Base-by-base conservation (phyloP, 495 filamentous ascomycete genomes). In the Penicillium steckii region DNA sequence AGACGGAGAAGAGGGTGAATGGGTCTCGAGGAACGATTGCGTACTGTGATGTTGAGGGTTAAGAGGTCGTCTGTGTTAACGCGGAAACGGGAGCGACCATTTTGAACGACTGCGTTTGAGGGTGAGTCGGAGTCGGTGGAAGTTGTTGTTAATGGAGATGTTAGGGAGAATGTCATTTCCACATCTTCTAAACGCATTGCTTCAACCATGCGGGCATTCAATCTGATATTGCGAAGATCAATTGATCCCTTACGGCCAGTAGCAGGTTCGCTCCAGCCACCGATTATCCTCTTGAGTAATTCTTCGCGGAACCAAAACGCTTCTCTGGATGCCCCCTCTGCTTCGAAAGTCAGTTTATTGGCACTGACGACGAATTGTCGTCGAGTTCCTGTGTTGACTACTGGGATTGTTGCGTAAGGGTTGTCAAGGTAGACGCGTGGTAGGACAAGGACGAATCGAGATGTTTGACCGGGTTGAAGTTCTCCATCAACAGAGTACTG, bases 221-320 rank as follows among this genome's bases (percentile, higher is more conserved):
- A 73, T 12, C 89, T 80, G 45, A 96, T 78, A 40, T 71, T 75
- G 19, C 91, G 82, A 1, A 96, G 71, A 55, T 95, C 89, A 46
- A 96, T 80, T 1, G 76, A 77, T 4, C 92, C 92, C 33, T 74
- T 69, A 33, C 89, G 75, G 1, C 72, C 67, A 0, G 80, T 80
- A 1, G 75, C 69, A 18, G 77, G 54, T 22, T 90, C 86, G 26
- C 74, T 80, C 92, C 92, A 97, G 2, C 73, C 78, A 2, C 84
- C 92, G 4, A 71, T 71, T 2, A 96, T 66, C 18, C 77, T 75
- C 52, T 88, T 87, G 8, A 97, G 78, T 2, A 97, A 77, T 62
- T 85, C 87, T 61, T 95, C 88, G 6, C 92, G 81, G 71, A 90
- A 96, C 92, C 92, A 96, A 68, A 96, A 96, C 2, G 86, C 85